Conservation (phyloP, 1,139 yeast species). For the Pichia sp. region DNA sequence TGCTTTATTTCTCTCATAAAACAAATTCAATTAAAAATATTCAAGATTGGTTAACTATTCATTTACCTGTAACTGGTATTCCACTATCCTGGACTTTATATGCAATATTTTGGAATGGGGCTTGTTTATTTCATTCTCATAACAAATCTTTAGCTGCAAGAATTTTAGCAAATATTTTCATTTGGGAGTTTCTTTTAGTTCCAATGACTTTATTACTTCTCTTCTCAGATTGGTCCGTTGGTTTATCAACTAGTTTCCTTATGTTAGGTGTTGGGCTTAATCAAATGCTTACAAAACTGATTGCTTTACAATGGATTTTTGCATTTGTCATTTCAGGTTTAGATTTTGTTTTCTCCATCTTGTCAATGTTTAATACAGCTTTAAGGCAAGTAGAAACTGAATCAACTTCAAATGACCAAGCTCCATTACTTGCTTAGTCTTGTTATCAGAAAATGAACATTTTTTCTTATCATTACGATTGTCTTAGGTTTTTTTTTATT, state of each 20-base stretch:
- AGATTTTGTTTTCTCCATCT: constrained; percentile 43
- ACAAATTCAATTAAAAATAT: constrained; percentile 52
- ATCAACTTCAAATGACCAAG: constrained; percentile 25
- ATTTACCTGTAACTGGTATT: constrained; percentile 58
- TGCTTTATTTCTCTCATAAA: constrained; percentile 53
- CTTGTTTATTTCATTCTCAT: constrained; percentile 55
- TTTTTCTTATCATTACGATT: neutral
- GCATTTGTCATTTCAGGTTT: constrained; percentile 59
- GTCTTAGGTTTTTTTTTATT: neutral
- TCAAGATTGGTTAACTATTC: constrained; percentile 50
- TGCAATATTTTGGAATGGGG: constrained; percentile 79
- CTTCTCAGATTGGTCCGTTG: constrained; percentile 68
- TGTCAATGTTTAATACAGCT: constrained; percentile 36
- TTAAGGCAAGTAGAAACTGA: constrained; percentile 14
- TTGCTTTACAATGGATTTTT: constrained; percentile 83
- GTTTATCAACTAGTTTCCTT: constrained; percentile 51
- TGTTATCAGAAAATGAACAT: neutral
- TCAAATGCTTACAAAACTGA: constrained; percentile 58
- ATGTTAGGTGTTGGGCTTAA: constrained; percentile 62
- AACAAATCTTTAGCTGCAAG: constrained; percentile 49
- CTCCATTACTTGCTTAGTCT: constrained; percentile 26
- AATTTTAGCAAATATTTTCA: constrained; percentile 60
- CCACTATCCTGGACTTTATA: constrained; percentile 73
- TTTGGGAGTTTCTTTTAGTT: constrained; percentile 71
- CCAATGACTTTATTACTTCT: constrained; percentile 53